Percentiles rank a stretch among this genome's conserved stretches.
These are phyloP conservation scores for Borovskyia barvae DNA, from an alignment of 208 protist species.

Conservation along the genomic window DNA sequence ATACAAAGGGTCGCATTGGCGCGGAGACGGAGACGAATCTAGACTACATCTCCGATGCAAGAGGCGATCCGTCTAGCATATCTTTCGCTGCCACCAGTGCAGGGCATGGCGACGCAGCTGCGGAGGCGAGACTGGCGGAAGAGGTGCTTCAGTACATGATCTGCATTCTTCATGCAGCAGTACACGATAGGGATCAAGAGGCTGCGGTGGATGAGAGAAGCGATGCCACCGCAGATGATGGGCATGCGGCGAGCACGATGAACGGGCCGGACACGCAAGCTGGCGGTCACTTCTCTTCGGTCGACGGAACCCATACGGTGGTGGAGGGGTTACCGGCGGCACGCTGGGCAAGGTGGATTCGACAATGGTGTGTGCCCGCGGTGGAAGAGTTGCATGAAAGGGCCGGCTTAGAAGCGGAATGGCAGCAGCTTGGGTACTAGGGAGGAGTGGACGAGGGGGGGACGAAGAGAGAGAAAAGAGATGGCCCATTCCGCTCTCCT, in stretches of 20 bases:
- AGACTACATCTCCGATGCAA: no score
- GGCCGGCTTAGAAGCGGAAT: constrained; percentile 15
- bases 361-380: constrained; percentile 13
- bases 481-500: no score
- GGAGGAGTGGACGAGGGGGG: no score
- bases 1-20: no score
- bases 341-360: constrained; percentile 15
- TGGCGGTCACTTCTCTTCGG: no score
- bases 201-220: background rate
- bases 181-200: background rate
- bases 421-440: constrained; percentile 11
- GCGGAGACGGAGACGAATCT: no score
- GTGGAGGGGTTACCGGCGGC: constrained; percentile 2
- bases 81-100: no score
- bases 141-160: constrained; percentile 38
- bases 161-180: constrained; percentile 19
- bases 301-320: no score
- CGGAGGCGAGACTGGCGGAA: constrained; percentile 15
- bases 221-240: no score
- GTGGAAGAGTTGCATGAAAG: constrained; percentile 24
- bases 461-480: background rate
- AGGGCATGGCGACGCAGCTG: background rate
- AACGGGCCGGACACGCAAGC: no score
- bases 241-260: no score
- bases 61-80: no score